Conservation (phyloP, 352 stramenopile genomes). For the Phytophthora meadii region DNA sequence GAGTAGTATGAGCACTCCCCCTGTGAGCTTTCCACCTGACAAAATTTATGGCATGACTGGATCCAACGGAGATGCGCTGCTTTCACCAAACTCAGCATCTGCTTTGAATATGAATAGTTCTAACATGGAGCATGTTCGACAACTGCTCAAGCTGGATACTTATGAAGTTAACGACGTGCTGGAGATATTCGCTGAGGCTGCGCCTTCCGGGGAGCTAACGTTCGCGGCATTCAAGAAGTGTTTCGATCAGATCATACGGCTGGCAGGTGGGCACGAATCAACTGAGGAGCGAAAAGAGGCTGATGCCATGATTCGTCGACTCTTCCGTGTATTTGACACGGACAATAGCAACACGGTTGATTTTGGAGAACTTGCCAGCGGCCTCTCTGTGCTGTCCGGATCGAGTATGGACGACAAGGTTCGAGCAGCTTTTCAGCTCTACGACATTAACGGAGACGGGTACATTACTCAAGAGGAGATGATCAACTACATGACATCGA, state of each 20-base stretch:
- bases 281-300: constrained; percentile 77
- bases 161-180: constrained; percentile 91
- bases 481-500: constrained; percentile 89
- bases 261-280: constrained; percentile 74
- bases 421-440: constrained; percentile 84
- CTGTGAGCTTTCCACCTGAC: constrained; percentile 44
- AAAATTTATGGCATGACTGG: constrained; percentile 52
- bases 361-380: constrained; percentile 87
- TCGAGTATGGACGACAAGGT: constrained; percentile 90
- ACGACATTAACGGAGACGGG: constrained; percentile 86
- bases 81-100: constrained; percentile 55
- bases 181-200: constrained; percentile 88
- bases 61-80: constrained; percentile 45
- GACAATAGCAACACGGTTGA: constrained; percentile 88
- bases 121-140: constrained; percentile 78
- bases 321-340: constrained; percentile 88
- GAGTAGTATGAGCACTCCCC: constrained; percentile 15
- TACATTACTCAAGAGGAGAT: constrained; percentile 90
- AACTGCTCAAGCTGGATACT: constrained; percentile 83
- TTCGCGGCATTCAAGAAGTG: constrained; percentile 89
- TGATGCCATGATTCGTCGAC: constrained; percentile 79
- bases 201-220: constrained; percentile 76
- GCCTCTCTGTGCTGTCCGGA: constrained; percentile 83
- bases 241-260: constrained; percentile 88
- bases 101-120: constrained; percentile 73